Conservation (phyloP, 1,284 basidiomycete genomes). For the Puccinia novopanici region DNA sequence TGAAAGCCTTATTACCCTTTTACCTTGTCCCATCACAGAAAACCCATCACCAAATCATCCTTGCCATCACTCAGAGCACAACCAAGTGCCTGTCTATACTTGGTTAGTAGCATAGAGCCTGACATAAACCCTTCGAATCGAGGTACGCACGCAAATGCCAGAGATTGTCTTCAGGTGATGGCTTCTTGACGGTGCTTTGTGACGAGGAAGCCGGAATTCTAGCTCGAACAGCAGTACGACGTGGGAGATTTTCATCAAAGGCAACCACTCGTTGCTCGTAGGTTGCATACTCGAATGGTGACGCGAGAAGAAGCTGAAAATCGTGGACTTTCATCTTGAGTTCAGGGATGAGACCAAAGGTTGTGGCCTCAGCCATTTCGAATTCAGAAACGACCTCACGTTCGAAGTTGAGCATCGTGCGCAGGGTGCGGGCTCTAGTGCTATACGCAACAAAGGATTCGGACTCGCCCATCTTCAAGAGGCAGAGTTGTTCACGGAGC, state of each 20-base stretch:
- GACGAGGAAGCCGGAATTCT: not conserved
- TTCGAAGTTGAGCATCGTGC: not conserved
- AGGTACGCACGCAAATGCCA: slow-evolving; percentile 7
- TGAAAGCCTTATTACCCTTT: too few species aligned
- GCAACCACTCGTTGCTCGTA: not conserved
- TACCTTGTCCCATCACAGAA: too few species aligned
- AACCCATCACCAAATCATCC: too few species aligned
- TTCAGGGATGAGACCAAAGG: not conserved
- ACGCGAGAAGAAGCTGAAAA: not conserved
- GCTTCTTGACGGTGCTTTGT: not conserved
- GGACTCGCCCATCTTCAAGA: not conserved
- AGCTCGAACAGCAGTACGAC: too few species aligned
- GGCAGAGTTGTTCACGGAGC: not conserved
- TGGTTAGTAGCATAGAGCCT: too few species aligned
- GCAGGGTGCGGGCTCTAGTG: not conserved
- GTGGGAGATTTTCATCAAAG: not conserved
- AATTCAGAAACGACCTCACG: not conserved
- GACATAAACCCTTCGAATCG: slow-evolving; percentile 7
- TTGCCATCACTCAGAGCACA: too few species aligned
- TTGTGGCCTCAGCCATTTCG: not conserved
- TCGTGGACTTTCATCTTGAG: not conserved
- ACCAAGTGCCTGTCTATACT: too few species aligned
- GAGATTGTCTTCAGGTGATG: not conserved
- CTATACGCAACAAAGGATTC: not conserved
- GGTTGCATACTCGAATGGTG: not conserved